Evolutionary conservation across 768 basidiomycete genomes (phyloP).

Genomic region (Albatrellus ellisii): DNA sequence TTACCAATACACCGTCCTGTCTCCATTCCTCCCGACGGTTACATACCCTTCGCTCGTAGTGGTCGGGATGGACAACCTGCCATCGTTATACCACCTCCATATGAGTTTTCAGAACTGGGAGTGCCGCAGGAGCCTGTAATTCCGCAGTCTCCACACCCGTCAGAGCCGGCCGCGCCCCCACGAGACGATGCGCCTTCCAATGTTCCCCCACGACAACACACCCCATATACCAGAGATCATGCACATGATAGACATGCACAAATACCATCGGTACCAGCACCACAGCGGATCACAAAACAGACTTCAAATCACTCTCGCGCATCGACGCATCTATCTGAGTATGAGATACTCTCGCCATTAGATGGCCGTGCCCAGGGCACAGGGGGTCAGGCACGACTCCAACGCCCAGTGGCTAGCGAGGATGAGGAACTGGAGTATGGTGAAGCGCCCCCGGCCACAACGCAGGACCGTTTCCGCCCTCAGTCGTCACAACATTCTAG

Average conservation of each 20-base stretch:
- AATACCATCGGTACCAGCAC: background rate
- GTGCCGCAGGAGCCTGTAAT: constrained; percentile 5
- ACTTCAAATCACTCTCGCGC: constrained; percentile 7
- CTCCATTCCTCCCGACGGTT: constrained; percentile 11
- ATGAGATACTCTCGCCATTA: constrained; percentile 11
- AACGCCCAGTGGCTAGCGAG: background rate
- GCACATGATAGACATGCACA: background rate
- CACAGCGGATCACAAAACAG: constrained; percentile 2
- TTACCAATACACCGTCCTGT: constrained; percentile 5
- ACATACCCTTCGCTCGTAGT: constrained; percentile 10
- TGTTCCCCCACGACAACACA: background rate
- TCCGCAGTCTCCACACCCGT: constrained; percentile 9
- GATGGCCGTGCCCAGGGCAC: background rate
- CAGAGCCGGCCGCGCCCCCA: constrained; percentile 5
- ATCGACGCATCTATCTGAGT: constrained; percentile 13
- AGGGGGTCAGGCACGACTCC: constrained; percentile 1
- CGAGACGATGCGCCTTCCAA: constrained; percentile 1
- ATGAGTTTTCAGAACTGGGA: constrained; percentile 6
- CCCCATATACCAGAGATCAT: constrained; percentile 4
- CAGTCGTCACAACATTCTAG: constrained; percentile 4
- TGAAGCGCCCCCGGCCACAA: background rate
- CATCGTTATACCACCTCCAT: constrained; percentile 11
- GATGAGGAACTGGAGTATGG: constrained; percentile 10
- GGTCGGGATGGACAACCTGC: constrained; percentile 9
- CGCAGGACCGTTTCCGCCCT: background rate